A percentile compares a stretch with the other conserved stretches of the same genome.
Conservation (phyloP, 331 rosid genomes). For the Acacia pycnantha region DNA sequence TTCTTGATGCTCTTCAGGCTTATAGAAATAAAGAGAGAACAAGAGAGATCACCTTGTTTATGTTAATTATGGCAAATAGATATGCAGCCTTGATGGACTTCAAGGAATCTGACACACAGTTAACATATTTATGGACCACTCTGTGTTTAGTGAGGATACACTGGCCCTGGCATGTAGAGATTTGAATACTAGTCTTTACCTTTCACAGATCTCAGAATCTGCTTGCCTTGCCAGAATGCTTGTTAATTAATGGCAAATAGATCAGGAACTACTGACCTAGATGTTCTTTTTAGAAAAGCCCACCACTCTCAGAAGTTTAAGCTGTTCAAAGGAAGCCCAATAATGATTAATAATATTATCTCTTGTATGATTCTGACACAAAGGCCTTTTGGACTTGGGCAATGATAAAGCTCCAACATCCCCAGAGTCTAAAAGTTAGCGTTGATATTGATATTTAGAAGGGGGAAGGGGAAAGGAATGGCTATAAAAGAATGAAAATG, state of each 20-base stretch:
- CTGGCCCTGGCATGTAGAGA: neutral
- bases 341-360: neutral
- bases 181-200: neutral
- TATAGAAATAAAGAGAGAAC: neutral
- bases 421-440: neutral
- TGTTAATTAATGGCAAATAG: neutral
- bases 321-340: neutral
- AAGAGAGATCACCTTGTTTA: neutral
- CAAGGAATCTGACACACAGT: neutral
- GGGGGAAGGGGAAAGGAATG: no score
- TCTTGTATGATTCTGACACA: neutral
- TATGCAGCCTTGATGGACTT: neutral
- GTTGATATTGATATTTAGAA: no score
- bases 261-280: neutral
- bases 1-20: neutral
- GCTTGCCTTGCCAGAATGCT: neutral
- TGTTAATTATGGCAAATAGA: neutral
- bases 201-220: neutral
- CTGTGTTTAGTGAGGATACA: neutral
- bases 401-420: neutral
- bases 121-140: neutral
- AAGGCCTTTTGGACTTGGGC: neutral
- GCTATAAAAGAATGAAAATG: no score
- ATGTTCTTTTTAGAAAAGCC: neutral
- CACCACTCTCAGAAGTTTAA: neutral